These are phyloP conservation scores for Cladorrhinum sp. DNA, from an alignment of 2,329 filamentous ascomycete genomes.

Conservation along the genomic window DNA sequence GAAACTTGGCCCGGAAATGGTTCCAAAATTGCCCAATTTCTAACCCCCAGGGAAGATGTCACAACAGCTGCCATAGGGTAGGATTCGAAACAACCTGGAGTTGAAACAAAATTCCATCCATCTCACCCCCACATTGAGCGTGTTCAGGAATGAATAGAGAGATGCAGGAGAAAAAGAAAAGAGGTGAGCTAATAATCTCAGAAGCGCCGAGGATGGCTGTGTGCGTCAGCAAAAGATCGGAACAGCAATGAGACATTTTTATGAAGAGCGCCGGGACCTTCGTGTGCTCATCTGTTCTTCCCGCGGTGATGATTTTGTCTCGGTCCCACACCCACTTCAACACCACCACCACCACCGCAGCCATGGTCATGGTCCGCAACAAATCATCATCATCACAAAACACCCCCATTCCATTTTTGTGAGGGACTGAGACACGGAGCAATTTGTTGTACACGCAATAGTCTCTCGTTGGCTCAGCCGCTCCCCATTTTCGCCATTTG, in stretches of 20 bases:
- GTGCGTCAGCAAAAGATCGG: background rate
- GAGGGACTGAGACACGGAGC: background rate
- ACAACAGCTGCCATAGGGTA: background rate
- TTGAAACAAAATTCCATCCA: background rate
- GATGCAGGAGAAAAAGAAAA: background rate
- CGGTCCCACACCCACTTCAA: background rate
- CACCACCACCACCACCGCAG: background rate
- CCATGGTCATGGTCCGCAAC: background rate
- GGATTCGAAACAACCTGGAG: slow-evolving; percentile 3
- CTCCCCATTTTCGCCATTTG: background rate
- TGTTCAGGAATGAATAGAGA: background rate
- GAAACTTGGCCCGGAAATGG: slow-evolving; percentile 1
- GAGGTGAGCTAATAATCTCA: background rate
- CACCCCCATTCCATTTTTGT: background rate
- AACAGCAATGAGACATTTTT: slow-evolving; percentile 5
- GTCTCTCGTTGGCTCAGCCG: background rate
- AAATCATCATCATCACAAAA: background rate
- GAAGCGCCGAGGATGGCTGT: background rate
- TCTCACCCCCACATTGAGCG: background rate
- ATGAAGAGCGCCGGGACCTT: background rate
- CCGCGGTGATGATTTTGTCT: background rate
- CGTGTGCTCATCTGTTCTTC: no score
- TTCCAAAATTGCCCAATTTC: slow-evolving; percentile 9
- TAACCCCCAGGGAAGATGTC: background rate
- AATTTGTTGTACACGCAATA: background rate